Evolutionary conservation across 2,329 filamentous ascomycete species (phyloP), one percentile per base, ranked within the genome.

Genomic region (Xylariaceae sp.): DNA sequence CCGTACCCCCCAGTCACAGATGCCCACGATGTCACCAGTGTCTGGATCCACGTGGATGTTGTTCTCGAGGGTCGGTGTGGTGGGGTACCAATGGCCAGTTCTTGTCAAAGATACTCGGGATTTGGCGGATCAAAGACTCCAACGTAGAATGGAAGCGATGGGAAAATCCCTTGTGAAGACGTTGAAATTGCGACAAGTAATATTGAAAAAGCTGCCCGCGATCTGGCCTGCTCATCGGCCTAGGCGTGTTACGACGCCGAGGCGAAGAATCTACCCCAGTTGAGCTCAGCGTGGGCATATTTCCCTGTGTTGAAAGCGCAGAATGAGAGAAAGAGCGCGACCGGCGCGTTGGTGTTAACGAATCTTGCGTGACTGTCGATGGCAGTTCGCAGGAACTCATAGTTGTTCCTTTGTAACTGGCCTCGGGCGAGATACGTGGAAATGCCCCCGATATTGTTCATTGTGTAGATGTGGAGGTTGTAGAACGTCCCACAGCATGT

Each of bases 1-100:
- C 42, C n/a, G n/a, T n/a, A n/a, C n/a, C n/a, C 26, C 15, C 59
- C 55, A 61, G 53, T 60, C 59, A 36, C 50, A 56, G 47, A 61
- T 54, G 12, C 59, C 57, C 34, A 40, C 45, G 39, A 61, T 52
- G 10, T 22, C 26, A 21, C 59, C 59, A 2, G 57, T 60, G 22
- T 41, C 36, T 16, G 36, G 40, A 42, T 58, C 51, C 22, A 61
- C 57, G 45, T 61, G 57, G 42, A 60, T 61, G 42, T 61, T 61
- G 49, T 60, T 61, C 49, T 61, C 59, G 8, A 61, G 40, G 55
- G 37, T 61, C 55, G 21, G 36, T 54, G 30, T 61, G 55, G 26
- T 61, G 53, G 21, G 49, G 55, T 45, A 56, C 53, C 32, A 54
- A 18, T 15, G 55, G 59, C 55, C 53, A 61, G 47, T 53, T 40